These are phyloP conservation scores for Olyra latifolia DNA, from an alignment of 176 grass and related monocot genomes.

Conservation along the genomic window DNA sequence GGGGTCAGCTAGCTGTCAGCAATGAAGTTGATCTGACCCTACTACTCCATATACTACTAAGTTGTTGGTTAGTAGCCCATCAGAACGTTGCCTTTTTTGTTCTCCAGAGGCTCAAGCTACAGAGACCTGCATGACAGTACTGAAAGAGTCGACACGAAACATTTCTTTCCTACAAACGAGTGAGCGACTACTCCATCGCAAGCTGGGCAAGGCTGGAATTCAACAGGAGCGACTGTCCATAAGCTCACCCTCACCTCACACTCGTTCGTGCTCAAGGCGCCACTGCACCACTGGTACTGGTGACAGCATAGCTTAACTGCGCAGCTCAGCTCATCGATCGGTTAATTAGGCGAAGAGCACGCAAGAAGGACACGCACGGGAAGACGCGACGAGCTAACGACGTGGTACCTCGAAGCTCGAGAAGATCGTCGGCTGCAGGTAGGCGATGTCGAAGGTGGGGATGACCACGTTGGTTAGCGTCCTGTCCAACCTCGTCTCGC, in stretches of 20 bases:
- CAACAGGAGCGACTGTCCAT: not conserved
- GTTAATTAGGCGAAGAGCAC: not conserved
- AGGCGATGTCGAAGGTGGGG: constrained; percentile 60
- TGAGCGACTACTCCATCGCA: not conserved
- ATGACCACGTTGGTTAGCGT: constrained; percentile 60
- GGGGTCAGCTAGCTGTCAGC: not conserved
- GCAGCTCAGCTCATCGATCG: not conserved
- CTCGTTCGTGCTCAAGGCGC: no score
- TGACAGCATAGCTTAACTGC: no score
- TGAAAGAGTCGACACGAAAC: no score
- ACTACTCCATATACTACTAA: no score
- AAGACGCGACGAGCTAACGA: not conserved
- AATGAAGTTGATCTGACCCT: not conserved
- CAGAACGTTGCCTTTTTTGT: no score
- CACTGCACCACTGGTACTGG: not conserved
- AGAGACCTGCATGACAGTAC: no score
- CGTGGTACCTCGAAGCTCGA: constrained; percentile 61
- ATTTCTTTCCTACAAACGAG: no score
- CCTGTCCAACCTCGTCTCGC: constrained; percentile 41
- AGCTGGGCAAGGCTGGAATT: not conserved
- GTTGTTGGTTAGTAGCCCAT: not conserved
- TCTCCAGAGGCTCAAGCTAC: no score
- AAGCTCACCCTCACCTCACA: no score
- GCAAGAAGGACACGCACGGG: not conserved
- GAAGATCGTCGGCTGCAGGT: constrained; percentile 65